Percentiles rank a stretch among this genome's conserved stretches.
phyloP scores from a whole-genome alignment of 2,329 filamentous ascomycete genomes.

The Fusarium goolgardi region DNA sequence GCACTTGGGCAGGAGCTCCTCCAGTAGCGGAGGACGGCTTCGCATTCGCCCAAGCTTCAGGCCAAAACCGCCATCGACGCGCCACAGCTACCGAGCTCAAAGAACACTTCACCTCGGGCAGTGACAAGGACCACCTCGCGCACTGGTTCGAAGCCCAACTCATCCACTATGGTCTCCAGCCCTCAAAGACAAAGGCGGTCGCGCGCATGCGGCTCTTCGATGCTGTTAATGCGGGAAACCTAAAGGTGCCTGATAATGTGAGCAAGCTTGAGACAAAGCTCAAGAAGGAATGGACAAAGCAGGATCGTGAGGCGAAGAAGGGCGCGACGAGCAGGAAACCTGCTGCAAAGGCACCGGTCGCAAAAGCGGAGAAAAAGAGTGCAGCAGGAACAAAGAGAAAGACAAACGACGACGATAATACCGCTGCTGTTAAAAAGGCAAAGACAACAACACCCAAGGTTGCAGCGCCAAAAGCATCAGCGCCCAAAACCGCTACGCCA shows the following conservation, averaged over 20 bases:
- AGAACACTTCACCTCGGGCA: constrained; percentile 57
- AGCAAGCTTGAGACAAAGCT: constrained; percentile 63
- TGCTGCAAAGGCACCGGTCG: background rate
- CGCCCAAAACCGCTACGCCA: background rate
- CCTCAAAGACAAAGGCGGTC: constrained; percentile 67
- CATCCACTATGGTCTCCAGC: constrained; percentile 69
- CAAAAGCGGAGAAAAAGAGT: constrained; percentile 1
- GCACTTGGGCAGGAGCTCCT: constrained; percentile 31
- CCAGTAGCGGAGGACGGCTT: constrained; percentile 53
- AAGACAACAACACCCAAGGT: background rate
- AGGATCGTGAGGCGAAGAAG: constrained; percentile 62
- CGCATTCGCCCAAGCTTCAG: constrained; percentile 57
- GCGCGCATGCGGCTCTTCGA: constrained; percentile 70
- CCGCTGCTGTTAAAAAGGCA: constrained; percentile 21
- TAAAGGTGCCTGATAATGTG: constrained; percentile 63
- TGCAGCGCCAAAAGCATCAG: background rate
- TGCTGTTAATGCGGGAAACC: constrained; percentile 60
- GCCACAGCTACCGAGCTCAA: constrained; percentile 58
- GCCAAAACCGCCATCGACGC: constrained; percentile 59
- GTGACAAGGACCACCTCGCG: constrained; percentile 61
- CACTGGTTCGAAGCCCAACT: constrained; percentile 74
- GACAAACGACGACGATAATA: constrained; percentile 9
- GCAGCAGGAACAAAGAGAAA: constrained; percentile 48
- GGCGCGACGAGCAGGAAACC: constrained; percentile 12
- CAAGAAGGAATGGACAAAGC: constrained; percentile 67